Evolutionary conservation across 176 grass and related monocot species (phyloP).

Genomic region (Hyparrhenia diplandra): DNA sequence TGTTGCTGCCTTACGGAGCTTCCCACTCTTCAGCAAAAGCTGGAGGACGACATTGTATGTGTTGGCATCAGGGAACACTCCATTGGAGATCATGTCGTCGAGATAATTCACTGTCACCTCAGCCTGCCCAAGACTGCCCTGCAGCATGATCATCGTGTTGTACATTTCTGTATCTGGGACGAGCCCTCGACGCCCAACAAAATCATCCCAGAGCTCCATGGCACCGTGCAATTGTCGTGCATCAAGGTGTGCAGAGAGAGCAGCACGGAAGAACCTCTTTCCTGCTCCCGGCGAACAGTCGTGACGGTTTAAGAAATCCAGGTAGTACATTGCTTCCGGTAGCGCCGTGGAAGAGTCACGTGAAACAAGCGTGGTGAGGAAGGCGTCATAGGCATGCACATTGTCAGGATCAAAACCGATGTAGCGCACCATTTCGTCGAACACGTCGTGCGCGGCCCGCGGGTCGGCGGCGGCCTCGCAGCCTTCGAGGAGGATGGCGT

Average conservation of each 20-base stretch:
- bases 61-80: no score
- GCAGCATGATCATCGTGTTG: no score
- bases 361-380: slow-evolving; percentile 62
- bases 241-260: no score
- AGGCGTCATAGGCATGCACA: slow-evolving; percentile 68
- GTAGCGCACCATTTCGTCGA: slow-evolving; percentile 60
- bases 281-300: no score
- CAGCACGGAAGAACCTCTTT: no score
- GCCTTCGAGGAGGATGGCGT: slow-evolving; percentile 75
- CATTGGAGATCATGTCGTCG: no score
- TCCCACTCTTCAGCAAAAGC: slow-evolving; percentile 46
- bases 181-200: no score
- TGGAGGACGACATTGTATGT: slow-evolving; percentile 54
- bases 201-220: no score
- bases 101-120: no score
- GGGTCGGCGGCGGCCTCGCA: slow-evolving; percentile 56
- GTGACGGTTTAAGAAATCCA: background rate
- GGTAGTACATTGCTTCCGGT: slow-evolving; percentile 45
- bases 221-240: no score
- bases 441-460: slow-evolving; percentile 53
- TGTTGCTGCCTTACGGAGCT: slow-evolving; percentile 38
- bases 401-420: slow-evolving; percentile 60
- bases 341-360: slow-evolving; percentile 32
- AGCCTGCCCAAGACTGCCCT: no score
- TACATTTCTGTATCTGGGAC: no score